phyloP scores from a whole-genome alignment of 129 eudicot genomes.

The Helianthus tuberosus region DNA sequence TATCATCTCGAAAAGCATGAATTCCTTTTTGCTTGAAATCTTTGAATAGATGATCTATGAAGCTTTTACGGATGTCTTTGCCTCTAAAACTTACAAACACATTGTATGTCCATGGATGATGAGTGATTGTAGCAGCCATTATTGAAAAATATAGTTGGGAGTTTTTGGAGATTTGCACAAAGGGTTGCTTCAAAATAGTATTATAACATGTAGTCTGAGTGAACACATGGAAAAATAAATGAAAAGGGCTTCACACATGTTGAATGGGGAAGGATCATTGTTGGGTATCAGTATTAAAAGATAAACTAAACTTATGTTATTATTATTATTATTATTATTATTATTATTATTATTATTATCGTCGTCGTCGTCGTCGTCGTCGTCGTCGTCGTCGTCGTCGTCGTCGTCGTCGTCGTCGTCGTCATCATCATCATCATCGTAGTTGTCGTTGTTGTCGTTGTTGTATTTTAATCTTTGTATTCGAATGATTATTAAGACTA shows the following conservation, averaged over 20 bases:
- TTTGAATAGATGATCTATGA: conserved; percentile 5
- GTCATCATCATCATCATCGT: too few relatives aligned
- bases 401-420: too few relatives aligned
- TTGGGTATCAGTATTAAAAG: too few relatives aligned
- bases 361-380: too few relatives aligned
- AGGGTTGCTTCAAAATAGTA: neutral
- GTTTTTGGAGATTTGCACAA: neutral
- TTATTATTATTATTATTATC: too few relatives aligned
- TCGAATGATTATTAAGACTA: too few relatives aligned
- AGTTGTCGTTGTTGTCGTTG: too few relatives aligned
- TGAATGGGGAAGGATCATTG: neutral
- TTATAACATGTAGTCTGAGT: neutral
- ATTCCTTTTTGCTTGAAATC: conserved; percentile 21
- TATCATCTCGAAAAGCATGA: conserved; percentile 6
- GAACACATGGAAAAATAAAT: neutral
- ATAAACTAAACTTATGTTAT: too few relatives aligned
- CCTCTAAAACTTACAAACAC: conserved; percentile 30
- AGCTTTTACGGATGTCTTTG: conserved; percentile 20
- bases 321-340: too few relatives aligned
- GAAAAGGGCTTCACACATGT: too few relatives aligned
- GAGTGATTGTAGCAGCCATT: conserved; percentile 1
- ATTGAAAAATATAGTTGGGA: neutral
- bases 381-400: too few relatives aligned
- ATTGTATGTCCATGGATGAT: neutral
- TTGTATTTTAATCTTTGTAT: too few relatives aligned